Conservation (phyloP, 2,329 filamentous ascomycete species). For the Exophiala sideris region DNA sequence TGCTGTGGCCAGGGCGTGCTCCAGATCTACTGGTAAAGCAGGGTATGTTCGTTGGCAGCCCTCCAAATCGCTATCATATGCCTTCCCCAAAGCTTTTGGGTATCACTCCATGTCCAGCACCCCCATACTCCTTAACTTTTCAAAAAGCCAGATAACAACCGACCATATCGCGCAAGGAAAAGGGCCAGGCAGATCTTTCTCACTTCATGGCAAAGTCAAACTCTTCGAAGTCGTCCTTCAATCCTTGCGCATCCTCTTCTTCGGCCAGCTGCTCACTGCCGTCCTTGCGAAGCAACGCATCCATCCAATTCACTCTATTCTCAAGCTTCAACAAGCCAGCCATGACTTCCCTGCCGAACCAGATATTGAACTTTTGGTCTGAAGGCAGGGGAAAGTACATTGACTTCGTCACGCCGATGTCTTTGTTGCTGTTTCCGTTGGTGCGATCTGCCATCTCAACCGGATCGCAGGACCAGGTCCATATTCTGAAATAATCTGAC, state of each 20-base stretch:
- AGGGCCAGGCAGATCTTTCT: not conserved
- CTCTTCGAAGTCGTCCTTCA: constrained; percentile 75
- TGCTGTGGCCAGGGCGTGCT: too few relatives aligned
- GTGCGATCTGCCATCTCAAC: constrained; percentile 22
- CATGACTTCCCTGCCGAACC: constrained; percentile 83
- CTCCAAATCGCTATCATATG: too few relatives aligned
- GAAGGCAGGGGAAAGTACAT: constrained; percentile 71
- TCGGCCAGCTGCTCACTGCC: constrained; percentile 63
- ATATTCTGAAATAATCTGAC: constrained; percentile 72
- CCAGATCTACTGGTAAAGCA: too few relatives aligned
- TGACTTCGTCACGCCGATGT: constrained; percentile 36
- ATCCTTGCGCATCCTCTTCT: constrained; percentile 64
- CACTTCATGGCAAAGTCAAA: constrained; percentile 73
- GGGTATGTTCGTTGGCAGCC: too few relatives aligned
- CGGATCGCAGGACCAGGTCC: constrained; percentile 61
- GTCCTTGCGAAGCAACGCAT: constrained; percentile 70
- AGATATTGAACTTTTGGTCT: constrained; percentile 77
- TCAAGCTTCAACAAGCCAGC: constrained; percentile 83
- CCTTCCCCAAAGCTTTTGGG: too few relatives aligned
- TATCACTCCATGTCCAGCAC: not conserved
- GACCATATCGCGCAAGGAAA: not conserved
- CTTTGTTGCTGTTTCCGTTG: constrained; percentile 13
- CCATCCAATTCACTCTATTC: constrained; percentile 75
- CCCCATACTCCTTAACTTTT: not conserved
- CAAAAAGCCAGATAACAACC: too few relatives aligned